A percentile compares a stretch with the other conserved stretches of the same genome.
phyloP scores from a whole-genome alignment of 148 eudicot species.

The Persicaria maculosa region DNA sequence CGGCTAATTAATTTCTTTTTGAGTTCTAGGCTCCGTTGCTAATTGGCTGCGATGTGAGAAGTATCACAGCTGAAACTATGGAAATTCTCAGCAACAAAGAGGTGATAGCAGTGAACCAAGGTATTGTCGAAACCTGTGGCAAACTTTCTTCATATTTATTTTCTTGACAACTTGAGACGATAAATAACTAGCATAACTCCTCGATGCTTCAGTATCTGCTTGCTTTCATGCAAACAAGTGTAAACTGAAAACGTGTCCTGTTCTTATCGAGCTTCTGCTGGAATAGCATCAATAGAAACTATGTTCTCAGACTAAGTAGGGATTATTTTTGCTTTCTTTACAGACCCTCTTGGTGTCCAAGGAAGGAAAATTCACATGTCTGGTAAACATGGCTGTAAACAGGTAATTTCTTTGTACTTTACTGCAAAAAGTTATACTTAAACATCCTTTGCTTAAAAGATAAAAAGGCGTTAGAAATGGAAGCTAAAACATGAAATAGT shows the following conservation, averaged over 20 bases:
- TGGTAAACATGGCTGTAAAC: conserved; percentile 59
- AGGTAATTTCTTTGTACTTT: conserved; percentile 32
- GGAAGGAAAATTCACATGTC: conserved; percentile 73
- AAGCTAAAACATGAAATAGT: neutral
- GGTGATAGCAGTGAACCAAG: conserved; percentile 17
- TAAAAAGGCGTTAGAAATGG: neutral
- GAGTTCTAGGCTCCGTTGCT: conserved; percentile 15
- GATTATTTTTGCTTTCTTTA: neutral
- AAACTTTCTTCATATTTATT: neutral
- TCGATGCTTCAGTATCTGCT: neutral
- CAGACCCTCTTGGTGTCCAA: conserved; percentile 91
- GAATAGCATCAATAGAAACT: neutral
- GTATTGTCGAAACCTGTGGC: conserved; percentile 7
- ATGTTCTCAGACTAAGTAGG: neutral
- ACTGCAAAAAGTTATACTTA: neutral
- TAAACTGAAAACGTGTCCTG: neutral
- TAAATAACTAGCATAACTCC: neutral
- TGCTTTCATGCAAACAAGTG: neutral
- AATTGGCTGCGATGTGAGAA: conserved; percentile 15
- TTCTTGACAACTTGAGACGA: neutral
- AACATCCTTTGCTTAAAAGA: neutral
- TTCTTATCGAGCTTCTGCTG: neutral
- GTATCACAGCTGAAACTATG: conserved; percentile 14
- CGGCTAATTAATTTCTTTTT: neutral
- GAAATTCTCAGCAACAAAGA: conserved; percentile 14